Base-by-base conservation (phyloP, 1,284 basidiomycete genomes). In the Ustilago cynodontis region DNA sequence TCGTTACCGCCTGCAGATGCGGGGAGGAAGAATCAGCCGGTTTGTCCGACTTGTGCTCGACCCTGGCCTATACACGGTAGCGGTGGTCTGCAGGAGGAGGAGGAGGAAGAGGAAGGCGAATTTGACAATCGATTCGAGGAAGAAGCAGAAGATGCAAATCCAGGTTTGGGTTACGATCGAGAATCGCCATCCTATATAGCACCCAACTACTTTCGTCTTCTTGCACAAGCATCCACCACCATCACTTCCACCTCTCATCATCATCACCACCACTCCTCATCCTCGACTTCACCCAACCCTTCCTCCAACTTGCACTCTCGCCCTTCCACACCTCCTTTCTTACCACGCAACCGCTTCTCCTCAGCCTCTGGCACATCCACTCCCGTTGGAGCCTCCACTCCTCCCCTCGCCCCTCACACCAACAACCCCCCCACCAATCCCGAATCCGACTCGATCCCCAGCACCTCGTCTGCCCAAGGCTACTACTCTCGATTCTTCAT, bases 401-500 rank as follows among this genome's bases (percentile, higher is more conserved):
- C 26, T 24, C 28, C 22, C 65, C 58, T 4, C 47, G n/a, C n/a
- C n/a, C n/a, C n/a, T n/a, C n/a, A n/a, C n/a, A n/a, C n/a, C n/a
- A n/a, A n/a, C n/a, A n/a, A 64, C 37, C 16, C 59, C 31, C 47
- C 43, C 4, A 58, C 72, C 13, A 31, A 67, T 16, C 57, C n/a
- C n/a, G n/a, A n/a, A n/a, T n/a, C 72, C 3, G 72, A 75, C n/a
- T 64, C 61, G 16, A 63, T 71, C 51, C 26, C 59, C 13, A 53
- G 57, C 14, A 41, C 58, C 9, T 61, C 65, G 14, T 86, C 87
- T 9, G 86, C 86, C 0, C 86, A 86, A 59, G 88, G 88, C 7
- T 89, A 89, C 73, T 89, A 88, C 71, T 83, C 86, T 18, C 89
- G 93, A 0, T 96, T 95, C 88, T 96, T 97, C 82, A 90, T 92